Evolutionary conservation across 2,329 filamentous ascomycete genomes (phyloP), one percentile per base, ranked within the genome.

Genomic region (Nothophaeocryptopus gaeumannii): DNA sequence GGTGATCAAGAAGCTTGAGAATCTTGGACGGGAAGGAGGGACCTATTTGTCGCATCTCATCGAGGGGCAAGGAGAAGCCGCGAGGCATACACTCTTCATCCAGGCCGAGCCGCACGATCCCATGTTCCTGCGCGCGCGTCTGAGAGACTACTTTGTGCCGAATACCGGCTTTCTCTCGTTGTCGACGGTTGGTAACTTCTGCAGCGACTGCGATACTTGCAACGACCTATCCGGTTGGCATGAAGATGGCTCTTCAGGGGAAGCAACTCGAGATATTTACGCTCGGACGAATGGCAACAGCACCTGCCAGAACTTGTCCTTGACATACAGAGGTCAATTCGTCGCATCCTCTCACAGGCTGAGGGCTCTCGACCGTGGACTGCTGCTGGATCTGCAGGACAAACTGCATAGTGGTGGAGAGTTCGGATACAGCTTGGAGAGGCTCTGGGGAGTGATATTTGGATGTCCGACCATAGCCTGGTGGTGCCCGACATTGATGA

Each of bases 1-100:
- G 31, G 45, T 60, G 5, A 61, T 70, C 9, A 58, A 57, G 10
- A 46, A 53, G 8, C 50, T 66, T 2, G 62, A 63, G 5, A 77
- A 78, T 45, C 51, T 68, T 16, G 75, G 75, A n/a, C 67, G 74
- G 35, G 70, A 74, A 58, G 67, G 70, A 13, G 72, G 72, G 10
- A 74, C 73, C 5, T 77, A 72, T 60, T 68, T 78, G 8, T 61
- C 70, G 54, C 75, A 78, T 54, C 74, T 77, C 32, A 52, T 75
- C 7, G 61, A 56, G 14, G 50, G 64, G 38, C 77, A 70, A 69
- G 68, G 75, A 36, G 59, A 58, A 20, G 66, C 77, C 5, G 69
- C 74, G 12, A 64, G 63, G 9, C 73, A 77, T 41, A 76, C 73
- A 0, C 53, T 78, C n/a, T 78, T 78, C 63, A 60, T 78, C 4